Conservation (phyloP, 345 rosid genomes). For the Laguncularia racemosa region DNA sequence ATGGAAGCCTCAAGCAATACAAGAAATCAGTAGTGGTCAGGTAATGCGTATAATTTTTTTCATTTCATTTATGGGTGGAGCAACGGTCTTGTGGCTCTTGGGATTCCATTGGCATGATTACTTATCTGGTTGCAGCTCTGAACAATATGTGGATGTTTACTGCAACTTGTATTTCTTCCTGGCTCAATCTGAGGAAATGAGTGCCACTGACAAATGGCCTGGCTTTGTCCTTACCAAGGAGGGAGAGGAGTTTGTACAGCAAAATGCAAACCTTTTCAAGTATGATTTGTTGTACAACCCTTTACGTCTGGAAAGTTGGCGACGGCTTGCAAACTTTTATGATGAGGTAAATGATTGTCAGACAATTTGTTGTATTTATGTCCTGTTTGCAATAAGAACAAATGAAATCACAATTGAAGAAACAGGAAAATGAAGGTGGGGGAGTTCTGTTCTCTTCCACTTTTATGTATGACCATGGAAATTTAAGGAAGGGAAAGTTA, state of each 20-base stretch:
- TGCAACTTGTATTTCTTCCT: constrained; percentile 75
- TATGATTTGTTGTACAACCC: constrained; percentile 87
- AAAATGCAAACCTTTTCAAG: constrained; percentile 75
- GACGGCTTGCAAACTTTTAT: constrained; percentile 79
- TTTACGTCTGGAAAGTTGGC: constrained; percentile 92
- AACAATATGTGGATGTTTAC: constrained; percentile 77
- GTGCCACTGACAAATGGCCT: constrained; percentile 95
- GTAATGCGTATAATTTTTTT: constrained; percentile 23
- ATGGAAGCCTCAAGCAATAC: constrained; percentile 58
- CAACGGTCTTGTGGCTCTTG: constrained; percentile 6
- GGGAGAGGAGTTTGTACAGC: constrained; percentile 98
- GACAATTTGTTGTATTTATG: background rate
- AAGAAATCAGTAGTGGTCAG: constrained; percentile 43
- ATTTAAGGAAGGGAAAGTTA: too few relatives aligned
- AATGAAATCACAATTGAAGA: background rate
- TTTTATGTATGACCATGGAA: too few relatives aligned
- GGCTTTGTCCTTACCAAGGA: constrained; percentile 96
- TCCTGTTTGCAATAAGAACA: background rate
- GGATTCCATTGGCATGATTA: constrained; percentile 3
- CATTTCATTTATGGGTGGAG: constrained; percentile 6
- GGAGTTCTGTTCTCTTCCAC: too few relatives aligned
- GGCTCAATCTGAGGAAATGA: constrained; percentile 91
- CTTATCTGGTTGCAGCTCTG: constrained; percentile 57
- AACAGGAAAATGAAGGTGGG: too few relatives aligned
- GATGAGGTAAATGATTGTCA: constrained; percentile 68